These are phyloP conservation scores for Crithidia bombi DNA, from an alignment of 208 protist genomes.

Conservation along the genomic window DNA sequence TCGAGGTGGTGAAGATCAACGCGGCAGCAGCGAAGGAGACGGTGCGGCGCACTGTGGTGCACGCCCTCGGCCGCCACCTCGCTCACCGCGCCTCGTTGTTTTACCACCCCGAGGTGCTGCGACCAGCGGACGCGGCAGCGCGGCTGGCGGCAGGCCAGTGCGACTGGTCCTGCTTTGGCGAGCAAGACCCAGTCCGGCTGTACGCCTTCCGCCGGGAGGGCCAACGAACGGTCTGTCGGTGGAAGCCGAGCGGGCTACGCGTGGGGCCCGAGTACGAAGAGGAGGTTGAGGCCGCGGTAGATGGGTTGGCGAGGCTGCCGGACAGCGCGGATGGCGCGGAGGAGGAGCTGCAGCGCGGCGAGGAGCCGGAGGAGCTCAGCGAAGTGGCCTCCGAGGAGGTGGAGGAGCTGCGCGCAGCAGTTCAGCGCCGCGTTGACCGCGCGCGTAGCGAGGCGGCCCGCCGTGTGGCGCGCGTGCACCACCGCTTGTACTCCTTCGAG, in stretches of 20 bases:
- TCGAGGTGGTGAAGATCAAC: conserved; percentile 60
- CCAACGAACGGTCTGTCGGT: conserved; percentile 47
- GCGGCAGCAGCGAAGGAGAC: conserved; percentile 63
- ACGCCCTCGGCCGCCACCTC: conserved; percentile 56
- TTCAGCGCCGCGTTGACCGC: conserved; percentile 38
- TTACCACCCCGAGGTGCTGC: conserved; percentile 64
- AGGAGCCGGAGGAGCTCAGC: conserved; percentile 66
- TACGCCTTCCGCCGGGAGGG: conserved; percentile 53
- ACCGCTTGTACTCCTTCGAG: conserved; percentile 80
- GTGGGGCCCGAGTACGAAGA: conserved; percentile 15
- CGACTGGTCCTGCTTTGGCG: conserved; percentile 67
- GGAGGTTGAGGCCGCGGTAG: background rate
- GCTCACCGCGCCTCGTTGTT: conserved; percentile 82
- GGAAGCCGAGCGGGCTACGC: conserved; percentile 47
- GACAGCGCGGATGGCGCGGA: conserved; percentile 22
- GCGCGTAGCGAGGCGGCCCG: conserved; percentile 36
- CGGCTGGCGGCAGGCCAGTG: conserved; percentile 50
- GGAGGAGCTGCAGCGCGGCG: conserved; percentile 32
- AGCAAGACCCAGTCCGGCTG: conserved; percentile 68
- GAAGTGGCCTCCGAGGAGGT: conserved; percentile 77
- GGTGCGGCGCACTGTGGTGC: conserved; percentile 51
- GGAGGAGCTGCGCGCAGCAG: conserved; percentile 62
- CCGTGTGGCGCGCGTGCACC: conserved; percentile 58
- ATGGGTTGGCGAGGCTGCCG: background rate
- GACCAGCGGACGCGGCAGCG: conserved; percentile 54